A percentile compares a stretch with the other conserved stretches of the same genome.
Evolutionary conservation across 2,329 filamentous ascomycete species (phyloP).

Genomic region (Paracorniculantispora psalliotae): DNA sequence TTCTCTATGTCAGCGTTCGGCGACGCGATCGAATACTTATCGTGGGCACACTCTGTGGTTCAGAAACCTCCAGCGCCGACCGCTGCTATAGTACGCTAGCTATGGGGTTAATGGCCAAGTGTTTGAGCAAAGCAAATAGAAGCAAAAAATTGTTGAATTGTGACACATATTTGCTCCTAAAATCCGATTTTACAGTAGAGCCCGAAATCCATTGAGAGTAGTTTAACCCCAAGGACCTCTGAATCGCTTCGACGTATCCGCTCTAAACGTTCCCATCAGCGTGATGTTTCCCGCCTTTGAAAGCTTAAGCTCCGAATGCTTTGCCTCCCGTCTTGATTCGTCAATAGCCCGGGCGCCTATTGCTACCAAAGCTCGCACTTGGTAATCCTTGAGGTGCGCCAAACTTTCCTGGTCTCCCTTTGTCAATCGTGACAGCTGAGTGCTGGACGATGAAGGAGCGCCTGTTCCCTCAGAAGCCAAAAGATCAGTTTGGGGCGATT

Average conservation of each 20-base stretch:
- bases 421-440: slow-evolving; percentile 16
- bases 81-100: too few relatives aligned
- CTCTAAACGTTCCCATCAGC: slow-evolving; percentile 18
- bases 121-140: neutral
- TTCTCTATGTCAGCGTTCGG: too few relatives aligned
- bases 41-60: too few relatives aligned
- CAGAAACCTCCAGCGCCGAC: too few relatives aligned
- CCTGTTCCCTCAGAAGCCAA: neutral
- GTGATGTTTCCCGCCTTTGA: slow-evolving; percentile 16
- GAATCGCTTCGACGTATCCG: slow-evolving; percentile 14
- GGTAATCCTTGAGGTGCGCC: slow-evolving; percentile 17
- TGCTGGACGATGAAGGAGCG: neutral
- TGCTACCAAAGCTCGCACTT: slow-evolving; percentile 18
- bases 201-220: neutral
- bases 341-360: slow-evolving; percentile 15
- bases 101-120: too few relatives aligned
- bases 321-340: slow-evolving; percentile 14
- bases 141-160: neutral
- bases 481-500: neutral
- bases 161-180: neutral
- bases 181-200: neutral
- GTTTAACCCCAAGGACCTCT: slow-evolving; percentile 12
- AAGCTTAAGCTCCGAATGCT: slow-evolving; percentile 14
- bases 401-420: slow-evolving; percentile 18
- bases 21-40: too few relatives aligned